Evolutionary conservation across 768 basidiomycete species (phyloP).

Genomic region (Lactarius psammicola): DNA sequence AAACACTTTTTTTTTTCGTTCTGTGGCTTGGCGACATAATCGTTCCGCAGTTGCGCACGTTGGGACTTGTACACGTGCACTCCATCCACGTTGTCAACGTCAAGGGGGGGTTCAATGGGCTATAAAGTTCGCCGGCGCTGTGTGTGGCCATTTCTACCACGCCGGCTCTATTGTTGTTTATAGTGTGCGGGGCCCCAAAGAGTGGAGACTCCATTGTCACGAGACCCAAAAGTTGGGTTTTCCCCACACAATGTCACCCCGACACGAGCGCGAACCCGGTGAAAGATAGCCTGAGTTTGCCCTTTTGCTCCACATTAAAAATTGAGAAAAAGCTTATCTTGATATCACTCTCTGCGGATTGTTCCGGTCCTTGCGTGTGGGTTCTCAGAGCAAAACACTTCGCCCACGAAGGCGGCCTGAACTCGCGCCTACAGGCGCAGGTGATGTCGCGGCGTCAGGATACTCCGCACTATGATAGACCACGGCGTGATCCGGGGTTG

Average conservation of each 20-base stretch:
- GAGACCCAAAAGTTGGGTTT: background rate
- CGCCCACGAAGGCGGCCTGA: background rate
- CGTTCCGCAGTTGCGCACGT: background rate
- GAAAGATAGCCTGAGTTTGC: background rate
- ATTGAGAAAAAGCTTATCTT: background rate
- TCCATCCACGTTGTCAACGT: background rate
- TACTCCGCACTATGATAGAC: background rate
- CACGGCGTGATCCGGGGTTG: background rate
- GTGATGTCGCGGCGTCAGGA: background rate
- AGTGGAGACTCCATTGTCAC: background rate
- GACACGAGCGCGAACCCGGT: background rate
- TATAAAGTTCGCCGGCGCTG: background rate
- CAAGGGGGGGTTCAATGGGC: no score
- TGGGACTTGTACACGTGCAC: background rate
- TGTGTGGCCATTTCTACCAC: no score
- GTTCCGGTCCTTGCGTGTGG: background rate
- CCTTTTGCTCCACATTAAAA: background rate
- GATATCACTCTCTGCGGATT: background rate
- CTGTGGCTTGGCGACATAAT: background rate
- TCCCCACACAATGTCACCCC: background rate
- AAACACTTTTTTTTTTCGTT: background rate
- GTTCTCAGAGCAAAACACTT: background rate
- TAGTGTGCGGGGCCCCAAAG: background rate
- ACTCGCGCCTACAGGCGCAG: background rate
- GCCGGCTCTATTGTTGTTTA: background rate